Evolutionary conservation across 2,329 filamentous ascomycete species (phyloP), one percentile per base, ranked within the genome.

Genomic region (Curvularia verruculosa): DNA sequence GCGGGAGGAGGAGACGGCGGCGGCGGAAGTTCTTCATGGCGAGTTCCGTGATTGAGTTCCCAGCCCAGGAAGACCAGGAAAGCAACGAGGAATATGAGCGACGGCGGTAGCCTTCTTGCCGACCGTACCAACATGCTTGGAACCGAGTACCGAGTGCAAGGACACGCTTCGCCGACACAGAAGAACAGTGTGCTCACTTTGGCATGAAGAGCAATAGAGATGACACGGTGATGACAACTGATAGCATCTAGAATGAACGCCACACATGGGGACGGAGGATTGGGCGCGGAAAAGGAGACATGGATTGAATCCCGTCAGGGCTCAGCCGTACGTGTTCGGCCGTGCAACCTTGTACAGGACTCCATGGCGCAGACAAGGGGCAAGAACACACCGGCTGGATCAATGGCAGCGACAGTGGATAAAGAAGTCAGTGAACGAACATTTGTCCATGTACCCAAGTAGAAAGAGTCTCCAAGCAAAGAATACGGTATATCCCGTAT

Each of bases 1-100:
- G 46, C 24, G 13, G 52, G 46, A 18, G 52, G 57, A 1, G 61
- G 23, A 26, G 23, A 19, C 40, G 40, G 40, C 40, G 61, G 51
- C 21, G 64, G 58, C 5, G 61, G 49, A 37, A 52, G 45, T 19
- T 57, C 45, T 31, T 68, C 61, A 29, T 65, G 60, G 28, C 59
- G 58, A 4, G 62, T 60, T 6, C 64, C 63, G 37, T 67, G 64
- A 56, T 65, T 63, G 47, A 75, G 64, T 48, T 73, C 69, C 65
- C 67, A 75, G 40, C 67, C 70, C 2, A 75, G 61, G 57, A 73
- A 70, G 24, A 56, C 65, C 34, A 71, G 73, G 45, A 75, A 68
- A 41, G 64, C 48, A 5, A 75, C 53, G 36, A 73, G 54, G 26
- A 73, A 54, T 21, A 67, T 9, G 6, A 73, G 44, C 21, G 68